Percentiles rank a stretch among this genome's conserved stretches.
These are phyloP conservation scores for Malus sylvestris DNA, from an alignment of 306 rosid species.

Conservation along the genomic window DNA sequence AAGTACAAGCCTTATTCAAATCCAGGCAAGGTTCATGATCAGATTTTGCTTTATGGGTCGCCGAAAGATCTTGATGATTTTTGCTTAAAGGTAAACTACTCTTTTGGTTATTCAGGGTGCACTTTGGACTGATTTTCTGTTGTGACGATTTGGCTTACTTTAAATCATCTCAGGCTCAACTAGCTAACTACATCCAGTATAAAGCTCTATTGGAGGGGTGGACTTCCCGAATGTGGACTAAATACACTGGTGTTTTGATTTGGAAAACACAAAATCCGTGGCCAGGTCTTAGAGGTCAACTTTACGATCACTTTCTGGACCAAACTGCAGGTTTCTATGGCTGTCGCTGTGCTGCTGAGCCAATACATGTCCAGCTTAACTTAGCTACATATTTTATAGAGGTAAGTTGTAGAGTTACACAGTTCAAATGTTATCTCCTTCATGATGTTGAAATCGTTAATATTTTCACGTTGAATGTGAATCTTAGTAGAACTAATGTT, in stretches of 20 bases:
- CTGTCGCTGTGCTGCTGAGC: slow-evolving; percentile 84
- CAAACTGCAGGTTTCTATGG: slow-evolving; percentile 96
- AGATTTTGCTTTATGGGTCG: slow-evolving; percentile 73
- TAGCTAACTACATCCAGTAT: slow-evolving; percentile 80
- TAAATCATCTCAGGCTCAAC: slow-evolving; percentile 66
- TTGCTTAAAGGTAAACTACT: slow-evolving; percentile 62
- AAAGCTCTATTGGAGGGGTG: slow-evolving; percentile 92
- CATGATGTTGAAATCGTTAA: neutral
- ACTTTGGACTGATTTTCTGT: neutral
- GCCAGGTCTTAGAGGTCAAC: slow-evolving; percentile 96
- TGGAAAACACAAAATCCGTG: slow-evolving; percentile 98
- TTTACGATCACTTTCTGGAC: slow-evolving; percentile 91
- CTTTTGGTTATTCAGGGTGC: slow-evolving; percentile 11
- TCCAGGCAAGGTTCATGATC: slow-evolving; percentile 71
- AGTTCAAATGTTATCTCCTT: neutral
- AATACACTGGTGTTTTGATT: slow-evolving; percentile 85
- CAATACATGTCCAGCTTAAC: slow-evolving; percentile 88
- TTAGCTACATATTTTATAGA: slow-evolving; percentile 64
- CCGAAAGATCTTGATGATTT: slow-evolving; percentile 85
- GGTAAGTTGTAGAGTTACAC: slow-evolving; percentile 27
- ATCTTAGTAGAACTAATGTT: too few species aligned
- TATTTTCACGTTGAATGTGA: neutral
- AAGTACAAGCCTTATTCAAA: slow-evolving; percentile 88
- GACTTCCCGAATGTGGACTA: slow-evolving; percentile 89
- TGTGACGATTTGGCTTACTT: slow-evolving; percentile 13